A percentile compares a stretch with the other conserved stretches of the same genome.
Conservation (phyloP, 2,329 filamentous ascomycete species). For the Alternaria triticimaculans region DNA sequence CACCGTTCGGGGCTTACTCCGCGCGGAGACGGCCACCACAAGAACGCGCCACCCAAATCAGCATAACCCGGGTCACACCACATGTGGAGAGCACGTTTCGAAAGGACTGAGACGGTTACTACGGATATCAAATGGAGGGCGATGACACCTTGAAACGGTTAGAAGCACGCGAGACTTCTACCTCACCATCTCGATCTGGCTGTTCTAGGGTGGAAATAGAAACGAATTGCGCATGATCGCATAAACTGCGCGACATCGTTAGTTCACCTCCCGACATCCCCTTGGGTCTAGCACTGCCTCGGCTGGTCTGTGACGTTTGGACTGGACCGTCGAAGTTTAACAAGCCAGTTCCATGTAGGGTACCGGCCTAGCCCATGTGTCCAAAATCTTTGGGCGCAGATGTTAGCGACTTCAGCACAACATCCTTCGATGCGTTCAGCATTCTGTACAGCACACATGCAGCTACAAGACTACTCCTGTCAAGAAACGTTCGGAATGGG, state of each 20-base stretch:
- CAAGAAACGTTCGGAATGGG: neutral
- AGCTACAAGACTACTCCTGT: neutral
- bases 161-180: neutral
- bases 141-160: neutral
- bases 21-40: neutral
- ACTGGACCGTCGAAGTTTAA: neutral
- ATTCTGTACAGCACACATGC: neutral
- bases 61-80: neutral
- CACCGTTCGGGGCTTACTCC: neutral
- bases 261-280: neutral
- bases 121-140: neutral
- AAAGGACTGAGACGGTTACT: neutral
- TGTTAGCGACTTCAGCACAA: neutral
- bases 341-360: neutral
- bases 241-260: neutral
- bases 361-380: neutral
- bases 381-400: neutral
- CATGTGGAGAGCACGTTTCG: neutral
- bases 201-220: neutral
- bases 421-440: neutral
- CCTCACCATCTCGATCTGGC: neutral
- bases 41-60: neutral
- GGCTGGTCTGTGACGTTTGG: neutral
- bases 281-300: neutral
- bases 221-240: neutral